phyloP scores from a whole-genome alignment of 2,329 filamentous ascomycete species.

The Monilinia polystroma region DNA sequence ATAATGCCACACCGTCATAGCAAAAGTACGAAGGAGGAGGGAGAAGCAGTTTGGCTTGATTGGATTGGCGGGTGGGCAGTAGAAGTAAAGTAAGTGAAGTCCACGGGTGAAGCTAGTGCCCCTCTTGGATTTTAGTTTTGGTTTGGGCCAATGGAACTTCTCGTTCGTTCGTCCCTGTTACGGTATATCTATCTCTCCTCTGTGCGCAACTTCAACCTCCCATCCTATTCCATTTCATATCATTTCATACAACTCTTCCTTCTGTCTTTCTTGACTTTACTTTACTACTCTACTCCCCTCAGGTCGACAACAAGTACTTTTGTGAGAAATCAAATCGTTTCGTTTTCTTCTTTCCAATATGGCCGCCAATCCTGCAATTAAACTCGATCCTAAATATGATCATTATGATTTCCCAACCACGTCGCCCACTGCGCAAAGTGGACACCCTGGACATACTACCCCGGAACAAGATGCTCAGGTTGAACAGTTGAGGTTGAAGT shows the following conservation, averaged over 20 bases:
- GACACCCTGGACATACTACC: conserved; percentile 86
- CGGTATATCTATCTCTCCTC: no score
- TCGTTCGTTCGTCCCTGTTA: no score
- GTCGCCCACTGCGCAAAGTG: conserved; percentile 65
- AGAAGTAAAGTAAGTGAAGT: no score
- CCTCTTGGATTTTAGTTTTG: neutral
- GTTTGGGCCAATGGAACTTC: no score
- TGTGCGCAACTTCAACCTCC: neutral
- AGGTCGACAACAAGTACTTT: no score
- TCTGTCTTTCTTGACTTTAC: no score
- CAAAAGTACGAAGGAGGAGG: no score
- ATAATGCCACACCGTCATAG: conserved; percentile 3
- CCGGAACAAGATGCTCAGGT: conserved; percentile 87
- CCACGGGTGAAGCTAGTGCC: conserved; percentile 7
- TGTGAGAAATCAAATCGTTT: no score
- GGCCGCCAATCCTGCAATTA: conserved; percentile 36
- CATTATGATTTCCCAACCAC: conserved; percentile 89
- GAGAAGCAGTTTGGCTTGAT: no score
- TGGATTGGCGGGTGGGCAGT: neutral
- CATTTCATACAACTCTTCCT: no score
- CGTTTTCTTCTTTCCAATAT: conserved; percentile 28
- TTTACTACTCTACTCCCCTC: no score
- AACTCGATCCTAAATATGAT: conserved; percentile 88
- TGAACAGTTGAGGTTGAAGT: conserved; percentile 75
- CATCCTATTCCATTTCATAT: neutral